Evolutionary conservation across 2,329 filamentous ascomycete species (phyloP).

Genomic region (Pseudocercospora fuligena): DNA sequence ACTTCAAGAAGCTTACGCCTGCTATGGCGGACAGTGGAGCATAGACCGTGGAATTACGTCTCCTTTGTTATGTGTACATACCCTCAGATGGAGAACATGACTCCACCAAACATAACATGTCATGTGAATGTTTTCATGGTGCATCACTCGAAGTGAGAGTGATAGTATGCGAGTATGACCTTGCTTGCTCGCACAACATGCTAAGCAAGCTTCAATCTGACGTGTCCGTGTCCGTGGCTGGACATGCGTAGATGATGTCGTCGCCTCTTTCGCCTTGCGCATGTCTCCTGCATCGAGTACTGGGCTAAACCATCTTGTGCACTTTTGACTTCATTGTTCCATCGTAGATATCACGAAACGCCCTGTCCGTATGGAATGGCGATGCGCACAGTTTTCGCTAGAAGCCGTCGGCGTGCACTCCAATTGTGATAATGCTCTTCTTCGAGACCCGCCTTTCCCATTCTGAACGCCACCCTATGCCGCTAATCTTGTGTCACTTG

Average conservation of each 20-base stretch:
- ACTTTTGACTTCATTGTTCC: neutral
- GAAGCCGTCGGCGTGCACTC: neutral
- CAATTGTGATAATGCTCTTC: neutral
- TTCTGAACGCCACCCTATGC: constrained; percentile 27
- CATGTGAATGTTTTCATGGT: neutral
- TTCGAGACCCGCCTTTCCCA: neutral
- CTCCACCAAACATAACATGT: neutral
- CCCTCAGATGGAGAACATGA: constrained; percentile 1
- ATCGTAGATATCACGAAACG: neutral
- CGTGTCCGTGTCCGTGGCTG: too few species aligned
- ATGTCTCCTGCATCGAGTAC: neutral
- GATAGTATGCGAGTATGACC: neutral
- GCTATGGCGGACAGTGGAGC: constrained; percentile 28
- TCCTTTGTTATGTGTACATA: constrained; percentile 24
- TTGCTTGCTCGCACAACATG: neutral
- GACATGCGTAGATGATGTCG: neutral
- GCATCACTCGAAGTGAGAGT: neutral
- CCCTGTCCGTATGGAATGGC: neutral
- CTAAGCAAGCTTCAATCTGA: neutral
- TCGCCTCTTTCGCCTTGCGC: neutral
- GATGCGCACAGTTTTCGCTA: neutral
- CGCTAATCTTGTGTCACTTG: constrained; percentile 5
- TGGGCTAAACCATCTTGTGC: neutral
- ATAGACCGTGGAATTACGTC: neutral
- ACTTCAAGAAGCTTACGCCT: constrained; percentile 34